Evolutionary conservation across 257 asterid species (phyloP).

Genomic region (Thymus mandschuricus): DNA sequence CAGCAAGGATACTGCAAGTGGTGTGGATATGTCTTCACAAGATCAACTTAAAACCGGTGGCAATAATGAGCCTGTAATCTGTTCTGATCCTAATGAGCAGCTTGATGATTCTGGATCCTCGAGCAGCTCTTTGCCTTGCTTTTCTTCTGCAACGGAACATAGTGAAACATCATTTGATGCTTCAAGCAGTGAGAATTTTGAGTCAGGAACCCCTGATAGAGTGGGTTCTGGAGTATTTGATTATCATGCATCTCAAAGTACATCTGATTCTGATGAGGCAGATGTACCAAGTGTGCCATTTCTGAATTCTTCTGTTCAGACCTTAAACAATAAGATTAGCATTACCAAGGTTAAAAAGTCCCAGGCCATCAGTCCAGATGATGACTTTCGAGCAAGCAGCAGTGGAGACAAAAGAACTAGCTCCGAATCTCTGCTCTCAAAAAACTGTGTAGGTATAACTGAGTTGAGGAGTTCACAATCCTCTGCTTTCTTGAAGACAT

Average conservation of each 20-base stretch:
- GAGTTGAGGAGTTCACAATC: slow-evolving; percentile 29
- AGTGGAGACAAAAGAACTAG: slow-evolving; percentile 24
- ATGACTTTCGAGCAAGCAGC: slow-evolving; percentile 21
- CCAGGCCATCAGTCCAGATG: slow-evolving; percentile 27
- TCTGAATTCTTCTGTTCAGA: slow-evolving; percentile 27
- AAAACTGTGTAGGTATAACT: slow-evolving; percentile 23
- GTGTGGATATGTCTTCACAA: slow-evolving; percentile 23
- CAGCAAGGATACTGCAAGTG: slow-evolving; percentile 33
- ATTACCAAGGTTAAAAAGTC: slow-evolving; percentile 6
- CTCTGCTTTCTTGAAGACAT: slow-evolving; percentile 25
- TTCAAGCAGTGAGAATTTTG: slow-evolving; percentile 36
- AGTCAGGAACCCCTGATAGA: slow-evolving; percentile 32
- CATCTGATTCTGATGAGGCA: slow-evolving; percentile 38
- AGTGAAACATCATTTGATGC: slow-evolving; percentile 44
- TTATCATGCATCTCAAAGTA: slow-evolving; percentile 27
- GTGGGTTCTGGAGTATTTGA: slow-evolving; percentile 21
- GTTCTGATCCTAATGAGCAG: slow-evolving; percentile 29
- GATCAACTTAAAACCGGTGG: slow-evolving; percentile 31
- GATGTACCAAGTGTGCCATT: slow-evolving; percentile 18
- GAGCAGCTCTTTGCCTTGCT: slow-evolving; percentile 37
- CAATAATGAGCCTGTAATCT: slow-evolving; percentile 28
- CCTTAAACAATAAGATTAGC: slow-evolving; percentile 20
- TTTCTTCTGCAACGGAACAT: slow-evolving; percentile 37
- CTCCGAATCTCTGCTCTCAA: not conserved
- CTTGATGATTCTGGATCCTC: slow-evolving; percentile 39